Evolutionary conservation across 495 filamentous ascomycete species (phyloP).

Genomic region (Penicillium crystallinum): DNA sequence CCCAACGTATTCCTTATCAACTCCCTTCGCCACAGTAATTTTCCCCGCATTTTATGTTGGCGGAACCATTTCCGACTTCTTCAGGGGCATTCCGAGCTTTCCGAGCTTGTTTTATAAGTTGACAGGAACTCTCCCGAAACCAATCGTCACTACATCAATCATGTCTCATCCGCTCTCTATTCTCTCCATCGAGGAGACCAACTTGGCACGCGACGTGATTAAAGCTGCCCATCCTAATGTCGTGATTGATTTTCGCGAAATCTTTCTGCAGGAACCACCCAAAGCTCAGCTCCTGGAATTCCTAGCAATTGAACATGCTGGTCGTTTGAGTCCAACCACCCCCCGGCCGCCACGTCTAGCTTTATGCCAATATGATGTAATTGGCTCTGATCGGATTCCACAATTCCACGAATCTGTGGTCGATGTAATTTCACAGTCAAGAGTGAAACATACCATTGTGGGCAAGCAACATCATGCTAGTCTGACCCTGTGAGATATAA

Average conservation of each 20-base stretch:
- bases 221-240: slow-evolving; percentile 34
- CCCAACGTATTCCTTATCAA: too few relatives aligned
- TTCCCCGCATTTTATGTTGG: slow-evolving; percentile 8
- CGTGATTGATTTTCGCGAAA: slow-evolving; percentile 49
- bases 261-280: slow-evolving; percentile 47
- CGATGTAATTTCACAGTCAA: slow-evolving; percentile 46
- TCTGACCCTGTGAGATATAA: slow-evolving; percentile 49
- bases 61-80: not conserved
- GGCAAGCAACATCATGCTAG: slow-evolving; percentile 56
- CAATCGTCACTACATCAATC: not conserved
- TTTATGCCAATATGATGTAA: slow-evolving; percentile 62
- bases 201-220: slow-evolving; percentile 44
- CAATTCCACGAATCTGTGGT: slow-evolving; percentile 60
- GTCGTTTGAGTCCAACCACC: slow-evolving; percentile 39
- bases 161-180: slow-evolving; percentile 44
- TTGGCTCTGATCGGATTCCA: slow-evolving; percentile 50
- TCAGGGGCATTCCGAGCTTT: slow-evolving; percentile 2
- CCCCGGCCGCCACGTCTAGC: slow-evolving; percentile 54
- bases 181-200: slow-evolving; percentile 44
- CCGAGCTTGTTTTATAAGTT: not conserved
- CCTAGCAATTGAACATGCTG: slow-evolving; percentile 47
- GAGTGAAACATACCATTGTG: slow-evolving; percentile 49
- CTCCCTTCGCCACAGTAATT: too few relatives aligned
- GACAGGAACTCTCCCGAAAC: not conserved
- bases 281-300: slow-evolving; percentile 45